Evolutionary conservation across 129 eudicot species (phyloP), one percentile per base, ranked within the genome.

Genomic region (Artemisia annua): DNA sequence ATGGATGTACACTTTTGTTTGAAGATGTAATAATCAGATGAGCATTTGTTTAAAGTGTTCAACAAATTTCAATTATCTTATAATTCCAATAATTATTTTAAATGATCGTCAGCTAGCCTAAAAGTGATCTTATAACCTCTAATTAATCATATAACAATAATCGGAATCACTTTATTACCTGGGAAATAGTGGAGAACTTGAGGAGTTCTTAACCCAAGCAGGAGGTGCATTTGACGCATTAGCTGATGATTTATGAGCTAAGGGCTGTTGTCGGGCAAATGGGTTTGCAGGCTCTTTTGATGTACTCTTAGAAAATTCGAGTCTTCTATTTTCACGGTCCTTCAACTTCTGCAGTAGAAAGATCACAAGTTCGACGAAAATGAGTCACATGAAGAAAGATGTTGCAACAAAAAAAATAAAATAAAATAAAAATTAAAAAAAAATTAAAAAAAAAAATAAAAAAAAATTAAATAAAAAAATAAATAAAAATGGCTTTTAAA

Each of bases 241-340:
- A 54, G 89, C 61, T 15, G 88, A 67, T 56, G 95, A 71, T 54
- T 63, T 87, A 67, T 81, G 51, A 58, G 88, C 90, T 59, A 89
- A 71, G 43, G 96, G 96, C n/a, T 94, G 91, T 79, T 92, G 98
- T 17, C 95, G 88, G 58, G 91, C 83, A 78, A 92, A 92, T 52
- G 98, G 96, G 69, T 87, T 89, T 54, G 87, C 55, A 54, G 87
- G 39, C 69, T 89, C 96, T 80, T 87, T 92, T 32, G 98, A 77
- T 52, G 81, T 79, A n/a, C 79, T 81, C 49, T 94, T 80, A 73
- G 95, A 82, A 75, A 85, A 89, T 67, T 87, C 76, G 54, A 89
- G 98, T 52, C 98, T 81, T 71, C 98, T 81, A 73, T 80, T 85
- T 62, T 89, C 98, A 69, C 89, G 88, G 74, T 85, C 91, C 81